A percentile compares a stretch with the other conserved stretches of the same genome.
phyloP scores from a whole-genome alignment of 371 early-diverging fungal species.

The Coemansia sp. region DNA sequence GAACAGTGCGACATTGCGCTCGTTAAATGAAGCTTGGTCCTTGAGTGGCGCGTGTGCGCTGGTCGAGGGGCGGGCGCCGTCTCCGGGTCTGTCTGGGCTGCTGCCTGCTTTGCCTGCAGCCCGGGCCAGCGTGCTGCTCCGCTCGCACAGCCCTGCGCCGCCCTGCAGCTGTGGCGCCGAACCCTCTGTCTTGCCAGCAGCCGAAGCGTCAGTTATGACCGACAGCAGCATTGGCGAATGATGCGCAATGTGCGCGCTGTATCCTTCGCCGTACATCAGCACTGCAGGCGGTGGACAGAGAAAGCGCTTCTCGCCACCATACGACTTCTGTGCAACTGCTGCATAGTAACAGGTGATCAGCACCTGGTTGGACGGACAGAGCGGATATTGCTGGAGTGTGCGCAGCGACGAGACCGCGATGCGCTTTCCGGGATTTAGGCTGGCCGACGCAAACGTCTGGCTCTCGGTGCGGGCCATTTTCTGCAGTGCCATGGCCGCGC shows the following conservation, averaged over 20 bases:
- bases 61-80: slow-evolving; percentile 25
- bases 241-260: slow-evolving; percentile 53
- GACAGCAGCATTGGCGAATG: slow-evolving; percentile 62
- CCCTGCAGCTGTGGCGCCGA: slow-evolving; percentile 2
- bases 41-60: slow-evolving; percentile 47
- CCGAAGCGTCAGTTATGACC: slow-evolving; percentile 31
- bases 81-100: background rate
- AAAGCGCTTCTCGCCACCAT: slow-evolving; percentile 85
- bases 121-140: no score
- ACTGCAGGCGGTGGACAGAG: slow-evolving; percentile 82
- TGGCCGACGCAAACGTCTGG: background rate
- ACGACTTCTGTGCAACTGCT: slow-evolving; percentile 76
- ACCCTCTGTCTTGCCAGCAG: background rate
- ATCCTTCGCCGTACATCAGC: slow-evolving; percentile 57
- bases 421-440: background rate
- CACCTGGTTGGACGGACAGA: slow-evolving; percentile 42
- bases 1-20: slow-evolving; percentile 54
- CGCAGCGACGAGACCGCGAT: slow-evolving; percentile 11
- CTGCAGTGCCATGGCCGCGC: slow-evolving; percentile 32
- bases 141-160: no score
- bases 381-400: slow-evolving; percentile 16
- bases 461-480: slow-evolving; percentile 36
- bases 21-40: slow-evolving; percentile 47
- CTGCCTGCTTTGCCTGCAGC: background rate
- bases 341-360: slow-evolving; percentile 54